Evolutionary conservation across 2,329 filamentous ascomycete genomes (phyloP), one percentile per base, ranked within the genome.

Genomic region (Claviceps monticola): DNA sequence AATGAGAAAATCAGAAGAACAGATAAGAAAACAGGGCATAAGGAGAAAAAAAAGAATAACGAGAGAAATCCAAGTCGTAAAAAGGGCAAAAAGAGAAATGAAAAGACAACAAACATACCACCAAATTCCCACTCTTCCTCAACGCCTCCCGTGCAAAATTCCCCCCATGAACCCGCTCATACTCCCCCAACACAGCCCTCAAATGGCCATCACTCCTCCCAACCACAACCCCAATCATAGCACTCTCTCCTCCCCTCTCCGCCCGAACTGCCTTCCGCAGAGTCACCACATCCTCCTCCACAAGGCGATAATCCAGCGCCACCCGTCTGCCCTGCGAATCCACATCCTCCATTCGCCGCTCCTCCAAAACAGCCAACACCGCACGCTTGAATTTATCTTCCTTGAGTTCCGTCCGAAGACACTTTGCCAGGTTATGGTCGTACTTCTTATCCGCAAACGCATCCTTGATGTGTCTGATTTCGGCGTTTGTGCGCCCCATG

Each of bases 341-440:
- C 19, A 73, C 74, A 57, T 97, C 90, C 58, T 93, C 86, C 79
- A 95, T 93, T 11, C 89, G 73, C 52, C 80, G 74, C 65, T 86
- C 89, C 53, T 95, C 88, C 0, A 98, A 75, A 6, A 86, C 88
- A 63, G 89, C 74, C 54, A 97, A 64, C 4, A 98, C 82, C 0
- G 90, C 90, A 56, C 82, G 84, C 56, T 95, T 89, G 71, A 97
- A 98, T 68, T 97, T 97, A 68, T 97, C 90, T 56, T 93, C 88
- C 62, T 90, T 91, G 39, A 98, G 75, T 69, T 98, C 93, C 48
- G 84, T 86, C 64, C 86, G 84, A 86, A 97, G 95, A 68, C 90
- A 96, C 60, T 82, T 81, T 51, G 78, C 78, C 50, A 97, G 71
- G 56, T 80, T 85, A 66, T 97, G 86, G 49, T 77, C 73, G 67